Evolutionary conservation across 129 eudicot species (phyloP), one percentile per base, ranked within the genome.

Genomic region (Tanacetum coccineum): DNA sequence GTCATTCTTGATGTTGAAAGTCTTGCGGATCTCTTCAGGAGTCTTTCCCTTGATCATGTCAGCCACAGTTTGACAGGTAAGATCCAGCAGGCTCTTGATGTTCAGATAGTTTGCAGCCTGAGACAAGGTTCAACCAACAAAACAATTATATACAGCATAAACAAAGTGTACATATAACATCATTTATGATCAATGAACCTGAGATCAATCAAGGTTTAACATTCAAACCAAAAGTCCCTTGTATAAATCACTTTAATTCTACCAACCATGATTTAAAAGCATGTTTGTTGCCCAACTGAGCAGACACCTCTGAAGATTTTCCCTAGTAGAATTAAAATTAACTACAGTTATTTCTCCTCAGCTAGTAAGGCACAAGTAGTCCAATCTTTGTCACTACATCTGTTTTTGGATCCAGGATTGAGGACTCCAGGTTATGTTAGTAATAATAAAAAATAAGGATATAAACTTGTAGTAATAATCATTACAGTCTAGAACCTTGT

Each of bases 91-190:
- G 75, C 85, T 76, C 83, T 85, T 88, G 74, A 88, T 85, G 69
- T 88, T 80, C 67, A 88, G 77, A 54, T 88, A 88, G 75, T 88
- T 85, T 17, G 96, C 96, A 66, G 96, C 96, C 96, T 87, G 78
- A 8, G 9, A 61, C 67, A 67, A 36, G 42, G 0, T 36, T 36
- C 10, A 7, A 11, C 51, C 62, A 32, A n/a, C 21, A 30, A 20
- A 58, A 14, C 28, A 59, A 3, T 66, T 14, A 36, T 19, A 2
- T 4, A 26, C 4, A 21, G 9, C 32, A 64, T 21, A 22, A 39
- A 58, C 44, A 57, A 11, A 22, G 4, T 6, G 13, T 20, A 56
- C n/a, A 21, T 19, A 12, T 57, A 57, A 57, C 13, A 57, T n/a
- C 32, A 57, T 57, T 22, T 39, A 57, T 20, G 39, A 39, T 57